A percentile compares a stretch with the other conserved stretches of the same genome.
Conservation (phyloP, 345 rosid species). For the Lepidium africanum region DNA sequence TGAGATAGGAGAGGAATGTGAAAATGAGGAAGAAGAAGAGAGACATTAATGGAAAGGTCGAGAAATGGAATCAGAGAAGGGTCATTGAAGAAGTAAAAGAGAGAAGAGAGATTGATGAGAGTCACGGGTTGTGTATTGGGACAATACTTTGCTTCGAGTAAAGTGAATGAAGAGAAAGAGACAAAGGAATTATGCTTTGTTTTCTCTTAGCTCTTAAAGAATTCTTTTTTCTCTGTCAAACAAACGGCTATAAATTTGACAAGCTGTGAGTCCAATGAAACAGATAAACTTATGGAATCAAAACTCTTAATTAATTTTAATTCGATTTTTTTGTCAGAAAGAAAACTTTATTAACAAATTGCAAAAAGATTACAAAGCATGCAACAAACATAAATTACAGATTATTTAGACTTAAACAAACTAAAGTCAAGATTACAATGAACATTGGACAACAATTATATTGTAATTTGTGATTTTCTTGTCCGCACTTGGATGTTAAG, state of each 20-base stretch:
- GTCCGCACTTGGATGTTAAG: too few relatives aligned
- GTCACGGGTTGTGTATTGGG: slow-evolving; percentile 33
- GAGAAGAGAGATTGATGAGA: slow-evolving; percentile 6
- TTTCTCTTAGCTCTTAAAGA: background rate
- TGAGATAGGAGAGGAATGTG: background rate
- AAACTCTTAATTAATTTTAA: background rate
- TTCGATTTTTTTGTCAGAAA: background rate
- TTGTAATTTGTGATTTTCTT: too few relatives aligned
- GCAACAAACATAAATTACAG: too few relatives aligned
- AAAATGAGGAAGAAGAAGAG: slow-evolving; percentile 5
- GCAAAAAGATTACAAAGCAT: too few relatives aligned
- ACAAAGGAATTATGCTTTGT: slow-evolving; percentile 23
- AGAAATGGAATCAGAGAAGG: background rate
- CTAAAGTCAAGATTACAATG: too few relatives aligned
- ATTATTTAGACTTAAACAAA: too few relatives aligned
- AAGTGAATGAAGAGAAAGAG: slow-evolving; percentile 25
- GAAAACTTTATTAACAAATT: too few relatives aligned
- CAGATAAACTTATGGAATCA: background rate
- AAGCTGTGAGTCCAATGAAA: slow-evolving; percentile 14
- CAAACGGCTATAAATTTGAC: background rate
- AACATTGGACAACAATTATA: too few relatives aligned
- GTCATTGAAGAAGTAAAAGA: slow-evolving; percentile 7
- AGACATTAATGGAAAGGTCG: slow-evolving; percentile 1
- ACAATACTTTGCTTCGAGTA: slow-evolving; percentile 26
- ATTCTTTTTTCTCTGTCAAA: background rate